Conservation (phyloP, 2,329 filamentous ascomycete genomes). For the Botrytis deweyae region DNA sequence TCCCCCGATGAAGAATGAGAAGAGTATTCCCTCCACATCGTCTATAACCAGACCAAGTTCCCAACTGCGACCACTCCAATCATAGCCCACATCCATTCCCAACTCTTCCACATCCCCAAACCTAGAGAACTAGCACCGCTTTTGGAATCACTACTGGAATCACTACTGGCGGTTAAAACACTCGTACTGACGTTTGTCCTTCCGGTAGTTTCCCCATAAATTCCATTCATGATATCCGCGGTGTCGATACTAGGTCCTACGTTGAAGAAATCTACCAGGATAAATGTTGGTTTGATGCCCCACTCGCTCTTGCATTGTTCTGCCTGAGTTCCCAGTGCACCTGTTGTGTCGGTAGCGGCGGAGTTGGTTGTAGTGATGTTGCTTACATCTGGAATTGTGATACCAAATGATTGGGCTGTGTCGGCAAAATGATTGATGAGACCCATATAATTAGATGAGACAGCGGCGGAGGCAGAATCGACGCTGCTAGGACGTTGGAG, state of each 20-base stretch:
- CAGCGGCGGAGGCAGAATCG: slow-evolving; percentile 50
- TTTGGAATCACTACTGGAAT: background rate
- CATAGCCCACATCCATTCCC: slow-evolving; percentile 10
- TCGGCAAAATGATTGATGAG: slow-evolving; percentile 83
- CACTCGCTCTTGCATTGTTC: slow-evolving; percentile 56
- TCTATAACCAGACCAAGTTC: background rate
- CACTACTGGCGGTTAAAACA: slow-evolving; percentile 24
- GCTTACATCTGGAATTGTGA: slow-evolving; percentile 61
- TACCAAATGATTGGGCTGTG: slow-evolving; percentile 50
- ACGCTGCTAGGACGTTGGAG: slow-evolving; percentile 62
- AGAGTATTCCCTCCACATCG: background rate
- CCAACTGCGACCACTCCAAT: background rate
- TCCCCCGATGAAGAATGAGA: background rate
- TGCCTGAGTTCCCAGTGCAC: slow-evolving; percentile 56
- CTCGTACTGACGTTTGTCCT: slow-evolving; percentile 32
- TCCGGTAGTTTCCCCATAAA: slow-evolving; percentile 39
- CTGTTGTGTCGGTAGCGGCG: slow-evolving; percentile 45
- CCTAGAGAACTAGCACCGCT: slow-evolving; percentile 20
- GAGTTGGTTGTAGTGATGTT: slow-evolving; percentile 66
- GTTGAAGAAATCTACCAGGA: slow-evolving; percentile 80
- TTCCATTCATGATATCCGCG: slow-evolving; percentile 66
- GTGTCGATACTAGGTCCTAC: slow-evolving; percentile 67
- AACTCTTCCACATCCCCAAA: background rate
- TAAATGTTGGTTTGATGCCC: slow-evolving; percentile 65
- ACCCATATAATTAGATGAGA: slow-evolving; percentile 61